Base-by-base conservation (phyloP, 2,329 filamentous ascomycete species). In the Trichoderma atrobrunneum region DNA sequence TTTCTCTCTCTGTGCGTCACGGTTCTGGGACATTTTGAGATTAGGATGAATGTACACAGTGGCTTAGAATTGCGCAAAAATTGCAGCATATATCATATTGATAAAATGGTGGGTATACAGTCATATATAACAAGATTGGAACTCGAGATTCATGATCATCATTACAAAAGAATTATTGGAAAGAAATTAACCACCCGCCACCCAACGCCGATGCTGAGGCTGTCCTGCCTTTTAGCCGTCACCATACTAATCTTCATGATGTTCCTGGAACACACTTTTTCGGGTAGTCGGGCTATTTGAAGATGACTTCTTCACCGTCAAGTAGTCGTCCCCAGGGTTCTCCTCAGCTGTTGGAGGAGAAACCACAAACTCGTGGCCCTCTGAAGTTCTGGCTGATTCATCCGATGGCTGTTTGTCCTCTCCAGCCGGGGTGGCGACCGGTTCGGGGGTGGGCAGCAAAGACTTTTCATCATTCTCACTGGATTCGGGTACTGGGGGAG, bases 241-340 rank as follows among this genome's bases (percentile, higher is more conserved):
- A 24, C 18, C 61, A 78, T 77, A 82, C 57, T 34, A 78, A 75
- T 85, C 83, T 54, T 84, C 82, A 32, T 79, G 78, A n/a, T 79
- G 81, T 75, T 84, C 84, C 7, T 78, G 76, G 56, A 85, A 85
- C 51, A 83, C 80, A 32, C 83, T 85, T 77, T 78, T 81, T 66
- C 83, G 77, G n/a, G 39, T 26, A 24, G 30, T 39, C 8, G 71
- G 63, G 26, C 21, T 67, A 11, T 79, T 60, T 5, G 78, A 76
- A 60, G 74, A 77, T 8, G 76, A 66, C 5, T 77, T 66, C 59
- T 75, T 78, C 5, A 74, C 78, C 1, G 79, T 73, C 8, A 80
- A 48, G 36, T 80, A 81, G 28, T 81, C 80, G 2, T 76, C 75
- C 0, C 76, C 76, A 0, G 74, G 30, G 12, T 67, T 71, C 48